These are phyloP conservation scores for Diaporthe sp. DNA, from an alignment of 2,329 filamentous ascomycete genomes.

Conservation along the genomic window DNA sequence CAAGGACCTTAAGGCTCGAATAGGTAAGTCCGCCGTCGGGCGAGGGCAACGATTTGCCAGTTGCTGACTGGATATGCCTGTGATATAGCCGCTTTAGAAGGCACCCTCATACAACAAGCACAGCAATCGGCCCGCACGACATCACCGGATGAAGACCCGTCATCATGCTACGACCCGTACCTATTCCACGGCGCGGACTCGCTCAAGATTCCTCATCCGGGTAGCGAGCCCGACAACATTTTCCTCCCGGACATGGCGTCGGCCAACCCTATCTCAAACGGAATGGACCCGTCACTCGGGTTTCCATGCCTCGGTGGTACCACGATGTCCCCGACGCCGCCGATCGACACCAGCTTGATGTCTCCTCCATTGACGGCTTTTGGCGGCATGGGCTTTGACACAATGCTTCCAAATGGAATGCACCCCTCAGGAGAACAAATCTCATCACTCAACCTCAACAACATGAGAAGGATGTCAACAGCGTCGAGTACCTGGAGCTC, in stretches of 20 bases:
- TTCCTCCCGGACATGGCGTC: constrained; percentile 12
- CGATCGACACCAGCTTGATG: constrained; percentile 15
- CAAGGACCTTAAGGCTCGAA: constrained; percentile 44
- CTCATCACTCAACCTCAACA: constrained; percentile 9
- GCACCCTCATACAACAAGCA: constrained; percentile 23
- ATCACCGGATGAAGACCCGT: constrained; percentile 19
- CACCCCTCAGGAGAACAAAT: constrained; percentile 4
- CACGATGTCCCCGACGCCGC: constrained; percentile 14
- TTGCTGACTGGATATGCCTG: constrained; percentile 6
- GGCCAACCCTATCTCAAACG: constrained; percentile 3
- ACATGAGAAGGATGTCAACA: constrained; percentile 13
- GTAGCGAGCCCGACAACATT: neutral
- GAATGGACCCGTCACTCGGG: neutral
- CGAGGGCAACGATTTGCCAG: neutral
- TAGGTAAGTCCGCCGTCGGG: constrained; percentile 39
- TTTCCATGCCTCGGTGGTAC: constrained; percentile 17
- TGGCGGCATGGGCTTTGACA: neutral
- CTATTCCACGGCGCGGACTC: constrained; percentile 11
- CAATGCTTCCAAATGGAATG: constrained; percentile 20
- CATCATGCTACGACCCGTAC: constrained; percentile 16
- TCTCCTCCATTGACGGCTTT: constrained; percentile 4
- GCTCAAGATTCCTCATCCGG: constrained; percentile 15
- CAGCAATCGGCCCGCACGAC: constrained; percentile 20
- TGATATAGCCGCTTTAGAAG: constrained; percentile 5
- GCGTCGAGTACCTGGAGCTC: constrained; percentile 18